Percentiles rank a stretch among this genome's conserved stretches.
phyloP scores from a whole-genome alignment of 164 flowering plant species.

The Stephania japonica region DNA sequence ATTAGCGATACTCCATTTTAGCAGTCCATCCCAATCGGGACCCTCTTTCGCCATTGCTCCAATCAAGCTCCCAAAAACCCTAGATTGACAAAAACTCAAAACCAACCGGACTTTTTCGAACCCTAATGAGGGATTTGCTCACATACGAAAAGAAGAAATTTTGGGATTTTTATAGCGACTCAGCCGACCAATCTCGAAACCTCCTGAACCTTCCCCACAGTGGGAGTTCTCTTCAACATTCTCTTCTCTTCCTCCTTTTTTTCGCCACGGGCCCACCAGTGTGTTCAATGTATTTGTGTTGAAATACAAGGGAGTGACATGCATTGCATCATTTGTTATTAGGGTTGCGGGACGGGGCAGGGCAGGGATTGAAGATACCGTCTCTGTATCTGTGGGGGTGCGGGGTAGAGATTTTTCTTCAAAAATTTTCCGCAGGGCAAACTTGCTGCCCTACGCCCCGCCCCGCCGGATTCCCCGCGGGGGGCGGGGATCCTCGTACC shows the following conservation, averaged over 20 bases:
- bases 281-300: background rate
- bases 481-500: no score
- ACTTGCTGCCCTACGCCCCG: no score
- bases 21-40: slow-evolving; percentile 83
- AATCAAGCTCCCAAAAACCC: background rate
- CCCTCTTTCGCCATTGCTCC: slow-evolving; percentile 60
- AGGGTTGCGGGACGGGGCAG: no score
- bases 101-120: background rate
- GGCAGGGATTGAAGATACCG: no score
- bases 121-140: background rate
- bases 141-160: background rate
- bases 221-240: background rate
- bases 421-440: no score
- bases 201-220: background rate
- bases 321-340: no score
- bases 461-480: no score
- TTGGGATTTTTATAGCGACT: background rate
- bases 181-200: background rate
- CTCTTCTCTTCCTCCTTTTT: no score
- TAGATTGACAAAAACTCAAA: background rate
- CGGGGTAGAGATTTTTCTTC: no score
- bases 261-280: no score
- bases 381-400: no score
- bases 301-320: no score
- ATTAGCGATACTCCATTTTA: slow-evolving; percentile 88